A percentile compares a stretch with the other conserved stretches of the same genome.
phyloP scores from a whole-genome alignment of 2,329 filamentous ascomycete genomes.

The Colletotrichum plurivorum region DNA sequence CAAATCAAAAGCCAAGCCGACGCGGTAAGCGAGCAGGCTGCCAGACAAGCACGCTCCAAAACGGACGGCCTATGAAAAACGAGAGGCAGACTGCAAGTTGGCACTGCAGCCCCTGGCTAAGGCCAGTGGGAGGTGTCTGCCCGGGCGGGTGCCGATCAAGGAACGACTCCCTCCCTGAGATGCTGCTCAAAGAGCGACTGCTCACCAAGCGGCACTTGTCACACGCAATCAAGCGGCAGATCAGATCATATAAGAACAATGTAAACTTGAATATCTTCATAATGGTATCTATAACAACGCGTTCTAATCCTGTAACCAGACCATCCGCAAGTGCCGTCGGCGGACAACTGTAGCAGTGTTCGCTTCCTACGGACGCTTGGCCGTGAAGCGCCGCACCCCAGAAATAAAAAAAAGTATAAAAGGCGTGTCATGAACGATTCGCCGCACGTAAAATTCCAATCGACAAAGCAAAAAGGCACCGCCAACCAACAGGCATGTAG shows the following conservation, averaged over 20 bases:
- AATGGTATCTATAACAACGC: slow-evolving; percentile 40
- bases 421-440: slow-evolving; percentile 10
- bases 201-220: too few species aligned
- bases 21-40: neutral
- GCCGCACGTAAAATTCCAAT: slow-evolving; percentile 23
- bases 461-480: slow-evolving; percentile 13
- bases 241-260: neutral
- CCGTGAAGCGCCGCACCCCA: slow-evolving; percentile 30
- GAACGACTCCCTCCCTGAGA: too few species aligned
- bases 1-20: neutral
- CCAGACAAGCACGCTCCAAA: neutral
- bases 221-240: too few species aligned
- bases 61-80: neutral
- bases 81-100: neutral
- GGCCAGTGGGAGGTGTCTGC: too few species aligned
- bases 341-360: slow-evolving; percentile 23
- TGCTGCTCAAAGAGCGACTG: too few species aligned
- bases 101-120: too few species aligned
- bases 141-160: neutral
- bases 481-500: neutral
- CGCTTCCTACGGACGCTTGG: slow-evolving; percentile 32
- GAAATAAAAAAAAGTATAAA: slow-evolving; percentile 14
- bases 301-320: slow-evolving; percentile 38
- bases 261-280: slow-evolving; percentile 29
- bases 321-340: slow-evolving; percentile 26